Base-by-base conservation (phyloP, 495 filamentous ascomycete species). In the Poronia punctata region DNA sequence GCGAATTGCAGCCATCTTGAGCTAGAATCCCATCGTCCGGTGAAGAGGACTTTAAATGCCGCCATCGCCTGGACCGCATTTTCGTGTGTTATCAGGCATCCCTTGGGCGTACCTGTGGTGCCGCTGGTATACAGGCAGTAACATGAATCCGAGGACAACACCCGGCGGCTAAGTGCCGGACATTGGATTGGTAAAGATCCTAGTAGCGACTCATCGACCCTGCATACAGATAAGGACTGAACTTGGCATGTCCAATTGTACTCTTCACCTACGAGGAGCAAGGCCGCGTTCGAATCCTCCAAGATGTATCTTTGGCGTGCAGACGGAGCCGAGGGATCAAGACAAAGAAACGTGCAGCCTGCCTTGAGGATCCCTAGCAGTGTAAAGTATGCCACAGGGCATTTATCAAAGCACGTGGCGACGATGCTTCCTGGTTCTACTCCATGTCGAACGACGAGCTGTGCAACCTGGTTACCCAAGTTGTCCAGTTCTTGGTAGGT, bases 1-100 rank as follows among this genome's bases (percentile, higher is more conserved):
- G 87, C 87, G 52, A 94, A 94, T 56, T 94, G 86, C 10, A 94
- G 66, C 78, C 83, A 92, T 32, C 79, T 71, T 1, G 86, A 90
- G 10, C 75, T 54, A 3, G 59, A 45, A 44, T 79, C 69, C 86
- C 86, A 88, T 44, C 78, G 79, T 1, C 67, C 75, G 6, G 54
- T 38, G 49, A 89, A 88, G 4, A 89, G 66, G n/a, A 71, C 52
- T 45, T 77, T 70, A 57, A 89, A 88, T 3, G 84, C 75, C 4
- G 80, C 66, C 72, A 89, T 84, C 17, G 82, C 82, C 49, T 89
- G 84, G 7, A 87, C 78, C 0, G 74, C 69, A 53, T 82, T 88
- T 41, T 83, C 70, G 48, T 89, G 86, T 2, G 78, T 84, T 24
- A 89, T 71, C 27, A 83, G 67, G 40, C 82, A 85, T 5, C 85